phyloP scores from a whole-genome alignment of 2,329 filamentous ascomycete species.

The Thielaviopsis euricoi region DNA sequence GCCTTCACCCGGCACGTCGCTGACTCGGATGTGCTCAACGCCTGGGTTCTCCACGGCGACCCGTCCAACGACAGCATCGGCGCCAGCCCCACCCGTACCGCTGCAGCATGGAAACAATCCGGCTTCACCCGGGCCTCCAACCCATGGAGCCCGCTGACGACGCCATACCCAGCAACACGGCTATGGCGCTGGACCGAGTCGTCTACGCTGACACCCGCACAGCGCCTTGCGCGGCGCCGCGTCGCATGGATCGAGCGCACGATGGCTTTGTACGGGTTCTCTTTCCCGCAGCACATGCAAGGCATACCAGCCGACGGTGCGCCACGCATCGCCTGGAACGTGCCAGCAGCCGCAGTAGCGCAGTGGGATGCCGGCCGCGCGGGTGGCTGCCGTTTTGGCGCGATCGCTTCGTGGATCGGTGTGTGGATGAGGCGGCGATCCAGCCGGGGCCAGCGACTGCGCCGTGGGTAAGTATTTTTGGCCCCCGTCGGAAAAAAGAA shows the following conservation, averaged over 20 bases:
- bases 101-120: too few relatives aligned
- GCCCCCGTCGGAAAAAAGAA: too few relatives aligned
- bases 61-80: not conserved
- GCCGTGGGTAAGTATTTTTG: too few relatives aligned
- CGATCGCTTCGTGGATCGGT: too few relatives aligned
- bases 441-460: too few relatives aligned
- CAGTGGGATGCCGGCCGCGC: too few relatives aligned
- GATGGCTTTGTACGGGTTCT: not conserved
- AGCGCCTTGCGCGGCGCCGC: not conserved
- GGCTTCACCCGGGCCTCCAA: not conserved
- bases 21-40: conserved; percentile 2
- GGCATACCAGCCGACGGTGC: too few relatives aligned
- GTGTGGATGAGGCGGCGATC: too few relatives aligned
- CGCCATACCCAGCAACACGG: not conserved
- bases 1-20: not conserved
- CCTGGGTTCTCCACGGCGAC: not conserved
- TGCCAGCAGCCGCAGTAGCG: not conserved
- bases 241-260: not conserved
- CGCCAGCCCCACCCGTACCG: not conserved
- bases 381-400: too few relatives aligned
- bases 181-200: conserved; percentile 3
- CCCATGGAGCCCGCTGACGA: not conserved
- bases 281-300: not conserved
- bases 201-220: not conserved
- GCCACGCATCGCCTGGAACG: not conserved